Evolutionary conservation across 805 yeast species (phyloP), one percentile per base, ranked within the genome.

Genomic region (Yarrowia yakushimensis): DNA sequence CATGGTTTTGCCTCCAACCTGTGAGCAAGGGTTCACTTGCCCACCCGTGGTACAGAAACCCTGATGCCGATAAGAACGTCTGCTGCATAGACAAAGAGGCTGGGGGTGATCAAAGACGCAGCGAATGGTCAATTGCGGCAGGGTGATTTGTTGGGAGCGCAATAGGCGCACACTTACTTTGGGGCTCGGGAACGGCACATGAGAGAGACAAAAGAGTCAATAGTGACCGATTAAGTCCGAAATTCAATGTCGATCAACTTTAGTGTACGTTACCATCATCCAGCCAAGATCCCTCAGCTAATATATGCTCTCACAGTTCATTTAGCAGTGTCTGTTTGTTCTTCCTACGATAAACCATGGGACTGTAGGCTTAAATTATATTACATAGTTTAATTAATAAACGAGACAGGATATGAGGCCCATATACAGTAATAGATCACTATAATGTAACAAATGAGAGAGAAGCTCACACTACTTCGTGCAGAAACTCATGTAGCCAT

Each of bases 11-110:
- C 34, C 34, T 41, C 45, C 45, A 41, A 23, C 45, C 45, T 41
- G 45, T 15, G 45, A 18, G 2, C n/a, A 6, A 27, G 17, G 31
- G 50, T 20, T 45, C 50, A 45, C 50, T 45, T 45, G 50, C 50
- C 50, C 50, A 45, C 50, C 50, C 34, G 22, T 18, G 15, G 27
- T 45, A 34, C 50, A 45, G 50, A 23, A 45, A 45, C 50, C 28
- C 50, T 45, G 25, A 28, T 18, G 34, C 50, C 15, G 50, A 45
- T 45, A 45, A 45, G 34, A 34, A 45, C 17, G 31, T n/a, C 25
- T 11, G 18, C 13, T 45, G 50, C 50, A 45, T 45, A 18, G 12
- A 28, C 50, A 45, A 45, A 28, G 50, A 34, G 42, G 25, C 22
- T 15, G 20, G 12, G n/a, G 42, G 25, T 25, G 23, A 20, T 23